Evolutionary conservation across 2,329 filamentous ascomycete species (phyloP), one percentile per base, ranked within the genome.

Genomic region (Penicillium sp.): DNA sequence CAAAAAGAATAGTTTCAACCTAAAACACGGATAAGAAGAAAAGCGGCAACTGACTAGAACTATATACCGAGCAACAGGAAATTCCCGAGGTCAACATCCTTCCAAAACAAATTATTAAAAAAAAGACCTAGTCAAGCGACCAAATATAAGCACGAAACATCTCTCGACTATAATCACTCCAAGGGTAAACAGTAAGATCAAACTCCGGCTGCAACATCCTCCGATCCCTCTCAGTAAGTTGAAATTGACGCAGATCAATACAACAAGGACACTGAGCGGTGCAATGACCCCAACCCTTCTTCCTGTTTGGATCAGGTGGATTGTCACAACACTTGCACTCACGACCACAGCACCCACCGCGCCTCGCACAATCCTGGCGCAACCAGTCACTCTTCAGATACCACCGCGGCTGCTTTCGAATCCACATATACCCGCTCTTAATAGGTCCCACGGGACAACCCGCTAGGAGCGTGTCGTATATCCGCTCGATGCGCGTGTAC

Each of bases 341-440:
- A 23, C 59, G 37, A 10, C 51, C 59, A 56, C 59, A 61, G 17
- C 59, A 61, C 7, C 56, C 56, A 27, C 56, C 59, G 0, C 56
- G 49, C 5, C 52, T 43, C 2, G 45, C 53, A 47, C 56, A 61
- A 23, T 61, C 56, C 49, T 56, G 27, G 0, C 49, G 56, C 3
- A 59, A 17, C 52, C 56, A 56, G 10, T 21, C 19, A 35, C 48
- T 57, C 21, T 9, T n/a, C 3, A 57, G 35, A 54, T 57, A 29
- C 55, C 55, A 57, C 37, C 41, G 42, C n/a, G 55, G 43, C 29
- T 57, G 35, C 2, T 23, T 41, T 40, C 55, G 55, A 46, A 57
- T 54, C 43, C 42, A 54, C 23, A 54, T 13, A 48, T 57, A 57
- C 4, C 42, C 55, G 0, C 50, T 43, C 50, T 54, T 57, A 6